Base-by-base conservation (phyloP, 2,329 filamentous ascomycete species). In the Epichloe sibirici region DNA sequence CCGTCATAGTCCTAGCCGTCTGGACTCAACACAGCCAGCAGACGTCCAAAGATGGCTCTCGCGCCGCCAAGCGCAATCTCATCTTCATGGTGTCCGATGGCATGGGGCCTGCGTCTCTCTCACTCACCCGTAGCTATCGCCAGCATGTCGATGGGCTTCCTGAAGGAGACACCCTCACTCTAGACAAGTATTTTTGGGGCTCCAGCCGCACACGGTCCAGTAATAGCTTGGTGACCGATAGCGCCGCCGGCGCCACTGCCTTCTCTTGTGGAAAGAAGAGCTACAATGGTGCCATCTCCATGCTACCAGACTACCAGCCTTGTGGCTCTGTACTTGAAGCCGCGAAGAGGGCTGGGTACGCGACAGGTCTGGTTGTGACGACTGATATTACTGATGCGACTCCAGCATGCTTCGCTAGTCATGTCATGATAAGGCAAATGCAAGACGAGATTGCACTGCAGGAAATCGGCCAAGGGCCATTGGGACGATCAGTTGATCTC, bases 41-140 rank as follows among this genome's bases (percentile, higher is more conserved):
- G 52, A 76, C 74, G 6, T 58, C 57, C 49, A 62, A 58, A 53
- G 65, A 61, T 28, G 45, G 58, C 58, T 47, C 60, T 73, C 75
- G 52, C 69, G 62, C 62, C 31, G 81, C 82, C 50, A 98, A 97
- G 75, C 81, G 88, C 51, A 98, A 97, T 69, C 76, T 98, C 51
- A 85, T 98, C 61, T 97, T 98, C 74, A 98, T 98, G 93, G 91
- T 98, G 39, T 95, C 89, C 0, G 93, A 98, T 67, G 93, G 93
- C 63, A 98, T 98, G 93, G 93, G 93, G 0, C 93, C 93, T 7
- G 88, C 93, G 8, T 91, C 88, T 61, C 76, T 98, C 51, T 86
- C 86, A 28, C 70, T 98, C 65, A 95, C 93, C 6, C 79, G 93
- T 53, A 87, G 83, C 64, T 98, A 86, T 72, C 82, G 87, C 59